phyloP scores from a whole-genome alignment of 208 protist genomes.

The Kentomonas sorsogonicus region DNA sequence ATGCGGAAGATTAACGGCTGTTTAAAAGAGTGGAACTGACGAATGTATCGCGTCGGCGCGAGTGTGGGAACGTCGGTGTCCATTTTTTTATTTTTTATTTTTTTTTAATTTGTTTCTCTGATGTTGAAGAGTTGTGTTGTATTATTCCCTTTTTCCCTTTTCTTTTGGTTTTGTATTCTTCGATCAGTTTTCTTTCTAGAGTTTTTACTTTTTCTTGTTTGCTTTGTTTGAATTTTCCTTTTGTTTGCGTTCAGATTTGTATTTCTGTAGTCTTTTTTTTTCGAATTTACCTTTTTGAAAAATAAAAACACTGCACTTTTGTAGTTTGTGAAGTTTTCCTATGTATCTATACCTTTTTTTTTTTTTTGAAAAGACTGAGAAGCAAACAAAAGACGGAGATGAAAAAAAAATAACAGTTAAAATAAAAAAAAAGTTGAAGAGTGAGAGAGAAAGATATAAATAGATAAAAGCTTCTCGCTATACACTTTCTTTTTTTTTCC shows the following conservation, averaged over 20 bases:
- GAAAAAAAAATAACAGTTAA: slow-evolving; percentile 5
- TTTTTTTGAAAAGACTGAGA: slow-evolving; percentile 3
- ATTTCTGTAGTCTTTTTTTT: too few relatives aligned
- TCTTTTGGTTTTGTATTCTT: background rate
- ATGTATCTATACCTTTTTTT: slow-evolving; percentile 3
- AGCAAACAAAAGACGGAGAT: slow-evolving; percentile 3
- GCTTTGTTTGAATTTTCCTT: too few relatives aligned
- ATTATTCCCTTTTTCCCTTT: too few relatives aligned
- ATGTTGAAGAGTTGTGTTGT: too few relatives aligned
- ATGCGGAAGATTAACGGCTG: slow-evolving; percentile 23
- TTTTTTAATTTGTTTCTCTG: too few relatives aligned
- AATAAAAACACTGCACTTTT: too few relatives aligned
- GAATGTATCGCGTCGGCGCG: slow-evolving; percentile 18
- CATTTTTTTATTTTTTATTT: slow-evolving; percentile 1
- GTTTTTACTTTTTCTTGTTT: too few relatives aligned
- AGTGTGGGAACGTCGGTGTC: slow-evolving; percentile 2
- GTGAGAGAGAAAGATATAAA: slow-evolving; percentile 3
- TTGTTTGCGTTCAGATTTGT: too few relatives aligned
- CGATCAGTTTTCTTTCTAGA: background rate
- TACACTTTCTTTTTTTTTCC: slow-evolving; percentile 1
- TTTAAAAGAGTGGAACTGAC: slow-evolving; percentile 19
- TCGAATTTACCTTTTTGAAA: too few relatives aligned
- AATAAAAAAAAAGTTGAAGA: slow-evolving; percentile 2
- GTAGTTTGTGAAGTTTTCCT: too few relatives aligned
- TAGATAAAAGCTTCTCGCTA: background rate